A percentile compares a stretch with the other conserved stretches of the same genome.
These are phyloP conservation scores for Sarocladium kiliense DNA, from an alignment of 2,329 filamentous ascomycete species.

Conservation along the genomic window DNA sequence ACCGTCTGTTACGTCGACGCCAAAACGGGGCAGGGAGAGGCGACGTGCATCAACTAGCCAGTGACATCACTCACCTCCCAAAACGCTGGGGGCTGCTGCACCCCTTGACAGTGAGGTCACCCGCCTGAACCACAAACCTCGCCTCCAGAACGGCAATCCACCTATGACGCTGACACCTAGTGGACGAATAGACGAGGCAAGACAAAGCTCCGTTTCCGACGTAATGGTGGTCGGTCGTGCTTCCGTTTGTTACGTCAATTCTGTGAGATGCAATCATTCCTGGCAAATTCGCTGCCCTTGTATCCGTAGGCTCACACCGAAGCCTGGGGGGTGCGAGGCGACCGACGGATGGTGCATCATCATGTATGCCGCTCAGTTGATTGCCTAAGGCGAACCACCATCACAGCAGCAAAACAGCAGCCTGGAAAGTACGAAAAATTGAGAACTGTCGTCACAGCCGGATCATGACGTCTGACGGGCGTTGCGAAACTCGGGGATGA, in stretches of 20 bases:
- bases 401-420: neutral
- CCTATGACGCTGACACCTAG: neutral
- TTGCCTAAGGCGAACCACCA: neutral
- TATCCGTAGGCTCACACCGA: no score
- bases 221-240: neutral
- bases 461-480: neutral
- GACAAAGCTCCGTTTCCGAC: conserved; percentile 6
- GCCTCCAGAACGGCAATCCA: neutral
- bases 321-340: neutral
- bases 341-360: neutral
- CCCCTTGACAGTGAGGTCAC: neutral
- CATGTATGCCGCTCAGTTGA: neutral
- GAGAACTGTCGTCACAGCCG: neutral
- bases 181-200: neutral
- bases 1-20: conserved; percentile 3
- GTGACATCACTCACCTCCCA: conserved; percentile 5
- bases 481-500: neutral
- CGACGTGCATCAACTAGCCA: neutral
- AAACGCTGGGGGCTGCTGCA: neutral
- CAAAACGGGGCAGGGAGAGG: neutral
- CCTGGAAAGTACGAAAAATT: neutral
- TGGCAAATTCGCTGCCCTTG: neutral
- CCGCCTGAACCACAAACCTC: conserved; percentile 1
- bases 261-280: neutral
- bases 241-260: conserved; percentile 8